Evolutionary conservation across 2,329 filamentous ascomycete species (phyloP), one percentile per base, ranked within the genome.

Genomic region (Cordyceps cicadae): DNA sequence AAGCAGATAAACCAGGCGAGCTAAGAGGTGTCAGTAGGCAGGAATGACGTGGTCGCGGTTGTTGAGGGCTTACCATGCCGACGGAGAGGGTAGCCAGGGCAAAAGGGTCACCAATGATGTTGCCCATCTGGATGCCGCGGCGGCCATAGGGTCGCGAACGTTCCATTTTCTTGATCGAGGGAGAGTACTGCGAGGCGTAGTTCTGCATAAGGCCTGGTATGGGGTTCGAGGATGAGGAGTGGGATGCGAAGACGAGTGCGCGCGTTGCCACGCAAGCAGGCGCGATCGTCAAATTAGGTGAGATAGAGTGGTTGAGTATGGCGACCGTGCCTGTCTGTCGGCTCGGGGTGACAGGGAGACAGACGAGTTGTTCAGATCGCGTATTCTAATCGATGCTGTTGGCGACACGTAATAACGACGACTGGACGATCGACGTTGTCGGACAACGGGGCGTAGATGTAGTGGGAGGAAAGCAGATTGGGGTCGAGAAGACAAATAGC

Each of bases 21-120:
- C 93, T 97, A 72, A 6, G 46, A 14, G 5, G 8, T 26, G 48
- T 66, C 70, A 67, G 69, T 66, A 62, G 24, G 17, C 32, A n/a
- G 15, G 17, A 45, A 54, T 32, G 29, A 17, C 17, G 5, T 4
- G 9, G 32, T 32, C 7, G 50, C 19, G 55, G 57, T 53, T 50
- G 14, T 4, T 37, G 37, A 3, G 48, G 37, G 83, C 91, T 75
- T 85, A 97, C 93, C 71, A 90, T 81, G 64, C 89, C 85, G 74
- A 97, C 97, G 62, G 93, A 97, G 65, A 96, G 85, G 41, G 94
- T 97, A 60, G 92, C 92, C 63, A 99, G 83, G 63, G 93, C 92
- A 75, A 99, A 97, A 6, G 94, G 94, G 76, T 99, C 93, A 69
- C 94, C 94, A 63, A 97, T 82, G 68, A 99, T 92, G 76, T 97